Evolutionary conservation across 441 rosid genomes (phyloP).

Genomic region (Lagerstroemia fauriei): DNA sequence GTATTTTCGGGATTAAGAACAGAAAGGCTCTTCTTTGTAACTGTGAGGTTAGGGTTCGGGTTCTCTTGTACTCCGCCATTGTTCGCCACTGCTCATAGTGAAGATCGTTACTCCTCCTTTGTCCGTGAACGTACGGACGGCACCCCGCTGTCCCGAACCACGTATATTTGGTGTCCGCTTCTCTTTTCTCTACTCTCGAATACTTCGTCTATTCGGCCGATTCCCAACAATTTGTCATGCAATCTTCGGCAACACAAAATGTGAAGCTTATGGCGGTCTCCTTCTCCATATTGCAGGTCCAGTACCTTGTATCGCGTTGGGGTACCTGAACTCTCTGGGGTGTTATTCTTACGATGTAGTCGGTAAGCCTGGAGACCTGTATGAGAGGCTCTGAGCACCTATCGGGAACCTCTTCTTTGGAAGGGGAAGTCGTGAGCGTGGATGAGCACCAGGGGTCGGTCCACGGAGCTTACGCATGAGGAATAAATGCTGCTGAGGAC

Average conservation of each 20-base stretch:
- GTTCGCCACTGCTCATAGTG: too few species aligned
- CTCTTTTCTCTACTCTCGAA: too few species aligned
- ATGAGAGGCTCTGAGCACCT: conserved; percentile 63
- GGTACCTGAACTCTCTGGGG: conserved; percentile 74
- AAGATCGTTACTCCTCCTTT: too few species aligned
- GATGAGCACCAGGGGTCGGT: conserved; percentile 80
- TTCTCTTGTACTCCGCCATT: too few species aligned
- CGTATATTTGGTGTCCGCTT: too few species aligned
- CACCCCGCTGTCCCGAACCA: too few species aligned
- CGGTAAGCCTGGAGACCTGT: conserved; percentile 67
- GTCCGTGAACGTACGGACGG: too few species aligned
- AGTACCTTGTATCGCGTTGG: conserved; percentile 68
- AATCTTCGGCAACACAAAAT: neutral
- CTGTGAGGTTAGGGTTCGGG: too few species aligned
- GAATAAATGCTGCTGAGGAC: conserved; percentile 65
- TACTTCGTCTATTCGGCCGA: too few species aligned
- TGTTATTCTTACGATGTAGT: conserved; percentile 74
- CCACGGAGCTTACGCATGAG: conserved; percentile 81
- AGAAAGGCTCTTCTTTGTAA: too few species aligned
- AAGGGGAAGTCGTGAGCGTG: conserved; percentile 81
- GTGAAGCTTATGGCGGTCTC: neutral
- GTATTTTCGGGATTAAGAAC: too few species aligned
- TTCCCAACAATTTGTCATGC: too few species aligned
- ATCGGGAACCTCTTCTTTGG: conserved; percentile 73
- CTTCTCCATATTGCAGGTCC: conserved; percentile 46